Evolutionary conservation across 108 stramenopile species (phyloP).

Genomic region (Skeletonema menzelii): DNA sequence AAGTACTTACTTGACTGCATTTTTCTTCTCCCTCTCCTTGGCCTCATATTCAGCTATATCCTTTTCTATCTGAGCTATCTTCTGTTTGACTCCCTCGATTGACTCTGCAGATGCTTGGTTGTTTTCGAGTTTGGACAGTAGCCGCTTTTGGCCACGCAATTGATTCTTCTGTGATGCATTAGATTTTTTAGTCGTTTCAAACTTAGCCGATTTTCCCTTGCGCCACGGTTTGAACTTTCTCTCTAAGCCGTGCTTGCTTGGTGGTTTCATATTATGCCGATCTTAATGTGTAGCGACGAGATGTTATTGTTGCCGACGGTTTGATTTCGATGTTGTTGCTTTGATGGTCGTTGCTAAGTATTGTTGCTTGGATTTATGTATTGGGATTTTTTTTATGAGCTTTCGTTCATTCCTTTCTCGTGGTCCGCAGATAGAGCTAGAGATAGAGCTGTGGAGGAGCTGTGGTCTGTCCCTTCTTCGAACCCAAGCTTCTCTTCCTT

Average conservation of each 20-base stretch:
- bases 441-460: too few relatives aligned
- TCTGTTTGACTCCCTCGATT: slow-evolving; percentile 16
- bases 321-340: too few relatives aligned
- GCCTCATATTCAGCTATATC: slow-evolving; percentile 46
- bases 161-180: slow-evolving; percentile 64
- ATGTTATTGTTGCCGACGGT: too few relatives aligned
- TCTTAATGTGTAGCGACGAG: background rate
- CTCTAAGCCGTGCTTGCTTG: slow-evolving; percentile 64
- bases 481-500: too few relatives aligned
- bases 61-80: slow-evolving; percentile 50
- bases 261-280: slow-evolving; percentile 28
- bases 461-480: too few relatives aligned
- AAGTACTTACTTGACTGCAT: slow-evolving; percentile 47
- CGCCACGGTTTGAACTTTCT: slow-evolving; percentile 82
- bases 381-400: too few relatives aligned
- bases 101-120: slow-evolving; percentile 13
- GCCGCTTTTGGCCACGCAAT: slow-evolving; percentile 62
- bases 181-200: slow-evolving; percentile 7
- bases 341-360: too few relatives aligned
- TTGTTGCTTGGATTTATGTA: too few relatives aligned
- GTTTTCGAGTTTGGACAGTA: slow-evolving; percentile 50
- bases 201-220: slow-evolving; percentile 50
- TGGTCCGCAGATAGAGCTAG: too few relatives aligned
- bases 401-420: too few relatives aligned
- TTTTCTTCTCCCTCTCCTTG: slow-evolving; percentile 63